A percentile compares a stretch with the other conserved stretches of the same genome.
These are phyloP conservation scores for Wickerhamiella hasegawae DNA, from an alignment of 805 yeast genomes.

Conservation along the genomic window DNA sequence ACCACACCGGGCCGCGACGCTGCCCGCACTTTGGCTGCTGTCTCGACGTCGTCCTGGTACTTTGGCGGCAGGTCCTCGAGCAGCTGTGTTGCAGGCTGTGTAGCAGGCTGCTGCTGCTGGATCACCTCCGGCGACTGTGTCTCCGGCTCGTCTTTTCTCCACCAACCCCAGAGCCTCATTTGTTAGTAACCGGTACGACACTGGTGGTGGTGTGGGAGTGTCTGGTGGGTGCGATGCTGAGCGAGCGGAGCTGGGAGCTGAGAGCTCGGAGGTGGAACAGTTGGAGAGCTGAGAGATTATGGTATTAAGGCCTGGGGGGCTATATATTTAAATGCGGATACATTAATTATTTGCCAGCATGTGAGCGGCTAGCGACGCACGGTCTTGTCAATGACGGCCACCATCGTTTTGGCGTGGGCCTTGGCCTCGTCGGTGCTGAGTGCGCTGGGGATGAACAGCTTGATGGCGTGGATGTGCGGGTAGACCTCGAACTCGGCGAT, in stretches of 20 bases:
- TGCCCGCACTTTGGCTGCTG: conserved; percentile 6
- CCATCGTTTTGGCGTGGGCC: conserved; percentile 26
- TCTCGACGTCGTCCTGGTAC: conserved; percentile 16
- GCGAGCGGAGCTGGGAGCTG: not conserved
- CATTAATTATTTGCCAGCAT: too few relatives aligned
- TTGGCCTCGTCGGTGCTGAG: conserved; percentile 31
- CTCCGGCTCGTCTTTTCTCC: conserved; percentile 10
- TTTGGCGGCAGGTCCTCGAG: conserved; percentile 21
- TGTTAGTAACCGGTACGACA: too few relatives aligned
- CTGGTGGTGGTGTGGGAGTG: too few relatives aligned
- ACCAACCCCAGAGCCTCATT: conserved; percentile 18
- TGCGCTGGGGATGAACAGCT: conserved; percentile 33
- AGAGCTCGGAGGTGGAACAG: too few relatives aligned
- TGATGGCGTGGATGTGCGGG: conserved; percentile 49
- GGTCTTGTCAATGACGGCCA: conserved; percentile 4
- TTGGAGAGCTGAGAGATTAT: too few relatives aligned
- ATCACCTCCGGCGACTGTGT: conserved; percentile 1
- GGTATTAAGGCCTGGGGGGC: too few relatives aligned
- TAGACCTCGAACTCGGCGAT: conserved; percentile 59
- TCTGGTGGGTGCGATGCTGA: too few relatives aligned
- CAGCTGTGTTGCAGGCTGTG: conserved; percentile 5
- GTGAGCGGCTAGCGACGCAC: too few relatives aligned
- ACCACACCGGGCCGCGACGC: conserved; percentile 11
- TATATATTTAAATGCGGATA: too few relatives aligned
- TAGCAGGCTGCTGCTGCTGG: not conserved